Percentiles rank a stretch among this genome's conserved stretches.
These are phyloP conservation scores for Rachicladosporium sp. DNA, from an alignment of 2,329 filamentous ascomycete genomes.

Conservation along the genomic window DNA sequence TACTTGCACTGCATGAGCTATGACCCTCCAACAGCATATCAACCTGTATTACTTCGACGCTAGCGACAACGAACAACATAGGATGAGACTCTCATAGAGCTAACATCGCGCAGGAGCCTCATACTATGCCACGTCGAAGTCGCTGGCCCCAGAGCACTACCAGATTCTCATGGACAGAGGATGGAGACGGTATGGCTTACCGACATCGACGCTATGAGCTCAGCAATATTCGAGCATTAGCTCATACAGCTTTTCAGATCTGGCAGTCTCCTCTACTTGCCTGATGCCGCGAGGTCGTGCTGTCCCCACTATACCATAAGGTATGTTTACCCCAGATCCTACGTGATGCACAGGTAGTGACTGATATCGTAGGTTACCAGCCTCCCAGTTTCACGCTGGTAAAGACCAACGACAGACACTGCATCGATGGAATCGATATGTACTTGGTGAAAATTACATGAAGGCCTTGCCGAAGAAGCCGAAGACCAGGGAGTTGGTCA, in stretches of 20 bases:
- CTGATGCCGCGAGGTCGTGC: constrained; percentile 67
- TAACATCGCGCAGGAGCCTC: constrained; percentile 45
- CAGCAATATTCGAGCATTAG: background rate
- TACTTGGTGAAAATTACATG: constrained; percentile 56
- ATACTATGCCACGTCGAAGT: constrained; percentile 55
- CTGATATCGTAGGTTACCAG: constrained; percentile 45
- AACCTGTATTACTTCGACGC: background rate
- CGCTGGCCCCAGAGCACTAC: constrained; percentile 54
- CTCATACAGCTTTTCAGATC: constrained; percentile 22
- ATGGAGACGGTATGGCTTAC: constrained; percentile 58
- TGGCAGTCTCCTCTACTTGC: constrained; percentile 58
- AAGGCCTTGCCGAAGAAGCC: constrained; percentile 53
- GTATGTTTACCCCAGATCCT: constrained; percentile 16
- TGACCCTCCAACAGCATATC: background rate
- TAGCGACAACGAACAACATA: background rate
- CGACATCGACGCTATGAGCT: constrained; percentile 7
- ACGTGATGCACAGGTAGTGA: constrained; percentile 1
- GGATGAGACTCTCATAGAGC: constrained; percentile 11
- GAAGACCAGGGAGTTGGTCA: constrained; percentile 49
- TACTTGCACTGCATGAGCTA: background rate
- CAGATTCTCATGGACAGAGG: constrained; percentile 60
- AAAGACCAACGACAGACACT: constrained; percentile 63
- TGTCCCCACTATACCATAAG: constrained; percentile 83
- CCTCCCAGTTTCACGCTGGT: constrained; percentile 49
- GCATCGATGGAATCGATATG: constrained; percentile 62